Evolutionary conservation across 805 yeast species (phyloP).

Genomic region (Sugiyamaella smithiae): DNA sequence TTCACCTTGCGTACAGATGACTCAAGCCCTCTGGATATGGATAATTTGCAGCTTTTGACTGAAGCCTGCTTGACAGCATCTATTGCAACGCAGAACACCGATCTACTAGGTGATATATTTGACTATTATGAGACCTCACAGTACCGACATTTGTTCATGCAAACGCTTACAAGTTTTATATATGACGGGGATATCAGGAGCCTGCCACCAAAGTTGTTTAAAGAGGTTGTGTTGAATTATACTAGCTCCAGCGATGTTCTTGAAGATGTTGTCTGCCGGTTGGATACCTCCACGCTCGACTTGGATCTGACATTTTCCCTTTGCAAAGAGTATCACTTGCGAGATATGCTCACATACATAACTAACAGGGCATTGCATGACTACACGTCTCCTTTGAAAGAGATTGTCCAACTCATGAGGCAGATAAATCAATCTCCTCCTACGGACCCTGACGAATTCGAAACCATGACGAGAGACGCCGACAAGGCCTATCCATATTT

Average conservation of each 20-base stretch:
- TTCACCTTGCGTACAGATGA: constrained; percentile 37
- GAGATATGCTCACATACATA: constrained; percentile 64
- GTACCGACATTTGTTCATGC: constrained; percentile 45
- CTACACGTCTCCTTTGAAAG: constrained; percentile 65
- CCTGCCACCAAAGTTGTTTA: constrained; percentile 64
- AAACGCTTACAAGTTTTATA: constrained; percentile 51
- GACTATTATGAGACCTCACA: constrained; percentile 42
- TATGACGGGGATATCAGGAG: constrained; percentile 43
- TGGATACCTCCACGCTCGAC: constrained; percentile 69
- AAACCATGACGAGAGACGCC: constrained; percentile 22
- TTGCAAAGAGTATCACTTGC: constrained; percentile 54
- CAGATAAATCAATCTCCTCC: constrained; percentile 2
- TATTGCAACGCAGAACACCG: constrained; percentile 37
- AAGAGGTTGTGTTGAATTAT: constrained; percentile 52
- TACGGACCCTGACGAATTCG: constrained; percentile 20
- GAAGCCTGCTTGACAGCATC: constrained; percentile 42
- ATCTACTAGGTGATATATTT: constrained; percentile 40
- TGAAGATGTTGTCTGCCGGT: constrained; percentile 64
- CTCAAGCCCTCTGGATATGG: constrained; percentile 29
- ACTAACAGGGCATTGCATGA: constrained; percentile 72
- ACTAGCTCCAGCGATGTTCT: constrained; percentile 47
- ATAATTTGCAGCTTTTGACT: constrained; percentile 33
- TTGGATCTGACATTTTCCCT: constrained; percentile 69
- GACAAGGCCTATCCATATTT: constrained; percentile 56
- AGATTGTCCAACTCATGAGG: constrained; percentile 44